These are phyloP conservation scores for Gleditsia sinensis DNA, from an alignment of 306 rosid species.

Conservation along the genomic window DNA sequence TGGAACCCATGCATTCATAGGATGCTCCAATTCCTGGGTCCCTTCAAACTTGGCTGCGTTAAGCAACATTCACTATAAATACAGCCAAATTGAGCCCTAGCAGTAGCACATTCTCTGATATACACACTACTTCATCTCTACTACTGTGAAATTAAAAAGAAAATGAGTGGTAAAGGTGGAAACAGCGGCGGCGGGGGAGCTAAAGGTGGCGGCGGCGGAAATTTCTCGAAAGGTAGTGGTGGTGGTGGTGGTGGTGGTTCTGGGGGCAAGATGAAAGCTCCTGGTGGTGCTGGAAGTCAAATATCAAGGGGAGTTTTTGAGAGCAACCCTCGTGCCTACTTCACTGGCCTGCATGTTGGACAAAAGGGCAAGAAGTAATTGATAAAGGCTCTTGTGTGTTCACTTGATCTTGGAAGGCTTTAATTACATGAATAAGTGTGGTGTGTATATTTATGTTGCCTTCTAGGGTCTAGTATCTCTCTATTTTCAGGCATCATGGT, in stretches of 20 bases:
- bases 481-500: too few relatives aligned
- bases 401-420: too few relatives aligned
- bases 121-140: background rate
- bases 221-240: background rate
- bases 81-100: background rate
- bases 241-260: background rate
- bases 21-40: background rate
- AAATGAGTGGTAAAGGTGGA: background rate
- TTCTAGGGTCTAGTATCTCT: too few relatives aligned
- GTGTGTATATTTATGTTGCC: too few relatives aligned
- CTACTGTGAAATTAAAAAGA: background rate
- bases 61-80: background rate
- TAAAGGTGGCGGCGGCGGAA: background rate
- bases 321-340: slow-evolving; percentile 4
- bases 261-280: background rate
- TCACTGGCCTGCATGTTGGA: background rate
- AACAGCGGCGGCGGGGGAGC: background rate
- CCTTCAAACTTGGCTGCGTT: background rate
- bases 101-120: background rate
- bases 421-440: too few relatives aligned
- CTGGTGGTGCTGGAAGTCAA: background rate
- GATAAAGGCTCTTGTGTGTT: too few relatives aligned
- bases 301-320: background rate
- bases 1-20: background rate
- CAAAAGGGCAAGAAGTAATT: background rate